These are phyloP conservation scores for Canavalia ensiformis DNA, from an alignment of 306 rosid genomes.

Conservation along the genomic window DNA sequence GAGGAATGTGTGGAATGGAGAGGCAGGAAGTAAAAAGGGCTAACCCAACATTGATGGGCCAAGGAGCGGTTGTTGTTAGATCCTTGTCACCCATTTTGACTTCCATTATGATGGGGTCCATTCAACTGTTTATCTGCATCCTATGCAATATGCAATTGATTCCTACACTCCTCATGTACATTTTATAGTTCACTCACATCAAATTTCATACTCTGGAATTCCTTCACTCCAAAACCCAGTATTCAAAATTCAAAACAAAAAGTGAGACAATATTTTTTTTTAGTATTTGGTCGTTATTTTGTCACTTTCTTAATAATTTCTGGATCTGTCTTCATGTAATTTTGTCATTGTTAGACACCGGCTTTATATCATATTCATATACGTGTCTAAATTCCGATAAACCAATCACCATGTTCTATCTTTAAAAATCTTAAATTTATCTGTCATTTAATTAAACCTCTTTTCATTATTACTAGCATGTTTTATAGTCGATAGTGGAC, in stretches of 20 bases:
- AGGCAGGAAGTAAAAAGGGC: background rate
- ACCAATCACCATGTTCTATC: too few relatives aligned
- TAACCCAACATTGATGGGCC: conserved; percentile 39
- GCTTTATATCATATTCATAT: background rate
- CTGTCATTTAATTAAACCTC: background rate
- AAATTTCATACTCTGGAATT: background rate
- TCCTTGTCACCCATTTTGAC: conserved; percentile 23
- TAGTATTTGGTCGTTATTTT: background rate
- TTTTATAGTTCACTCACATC: background rate
- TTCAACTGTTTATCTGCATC: background rate
- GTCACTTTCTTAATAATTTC: too few relatives aligned
- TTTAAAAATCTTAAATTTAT: background rate
- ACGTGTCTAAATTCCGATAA: background rate
- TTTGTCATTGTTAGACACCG: background rate
- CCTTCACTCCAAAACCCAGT: conserved; percentile 49
- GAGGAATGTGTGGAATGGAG: background rate
- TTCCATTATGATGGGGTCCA: conserved; percentile 43
- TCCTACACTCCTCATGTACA: too few relatives aligned
- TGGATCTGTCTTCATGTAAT: too few relatives aligned
- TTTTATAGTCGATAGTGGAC: background rate
- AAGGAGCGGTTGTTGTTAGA: conserved; percentile 54
- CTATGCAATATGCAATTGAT: background rate
- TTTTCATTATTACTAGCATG: background rate
- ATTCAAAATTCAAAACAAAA: conserved; percentile 50
- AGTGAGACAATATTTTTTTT: background rate